Percentiles rank a stretch among this genome's conserved stretches.
phyloP scores from a whole-genome alignment of 345 rosid species.

The Alliaria petiolata region DNA sequence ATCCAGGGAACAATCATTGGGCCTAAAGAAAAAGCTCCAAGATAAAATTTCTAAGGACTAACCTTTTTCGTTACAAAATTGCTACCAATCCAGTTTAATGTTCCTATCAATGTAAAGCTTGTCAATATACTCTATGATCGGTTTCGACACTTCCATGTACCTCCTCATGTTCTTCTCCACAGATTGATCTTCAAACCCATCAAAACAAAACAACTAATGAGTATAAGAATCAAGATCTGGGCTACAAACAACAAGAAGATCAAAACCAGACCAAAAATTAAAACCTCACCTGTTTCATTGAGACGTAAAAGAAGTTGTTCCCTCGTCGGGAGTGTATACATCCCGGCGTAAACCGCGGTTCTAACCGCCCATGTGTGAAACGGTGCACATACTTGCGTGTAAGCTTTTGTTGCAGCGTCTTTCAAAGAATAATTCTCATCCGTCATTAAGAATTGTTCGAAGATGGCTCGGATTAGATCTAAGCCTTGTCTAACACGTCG shows the following conservation, averaged over 20 bases:
- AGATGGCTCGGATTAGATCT: slow-evolving; percentile 72
- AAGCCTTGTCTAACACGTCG: slow-evolving; percentile 82
- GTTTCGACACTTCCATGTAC: slow-evolving; percentile 53
- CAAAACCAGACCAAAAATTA: not conserved
- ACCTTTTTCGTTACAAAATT: slow-evolving; percentile 1
- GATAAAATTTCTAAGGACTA: not conserved
- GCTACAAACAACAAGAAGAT: not conserved
- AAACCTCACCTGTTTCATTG: slow-evolving; percentile 59
- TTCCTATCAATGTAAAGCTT: slow-evolving; percentile 59
- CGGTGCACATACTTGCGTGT: slow-evolving; percentile 78
- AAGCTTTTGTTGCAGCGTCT: slow-evolving; percentile 79
- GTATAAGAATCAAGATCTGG: not conserved
- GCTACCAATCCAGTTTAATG: slow-evolving; percentile 68
- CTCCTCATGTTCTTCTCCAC: slow-evolving; percentile 73
- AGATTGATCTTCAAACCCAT: slow-evolving; percentile 43
- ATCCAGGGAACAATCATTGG: not conserved
- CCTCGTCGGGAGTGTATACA: slow-evolving; percentile 74
- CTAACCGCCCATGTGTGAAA: slow-evolving; percentile 74
- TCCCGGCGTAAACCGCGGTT: slow-evolving; percentile 87
- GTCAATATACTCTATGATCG: slow-evolving; percentile 65
- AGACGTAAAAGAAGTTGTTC: slow-evolving; percentile 67
- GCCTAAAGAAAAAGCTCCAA: not conserved
- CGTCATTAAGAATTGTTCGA: slow-evolving; percentile 54
- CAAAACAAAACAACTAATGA: not conserved
- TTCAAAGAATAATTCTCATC: slow-evolving; percentile 48